A percentile compares a stretch with the other conserved stretches of the same genome.
phyloP scores from a whole-genome alignment of 371 early-diverging fungal genomes.

The Mortierella sp. region DNA sequence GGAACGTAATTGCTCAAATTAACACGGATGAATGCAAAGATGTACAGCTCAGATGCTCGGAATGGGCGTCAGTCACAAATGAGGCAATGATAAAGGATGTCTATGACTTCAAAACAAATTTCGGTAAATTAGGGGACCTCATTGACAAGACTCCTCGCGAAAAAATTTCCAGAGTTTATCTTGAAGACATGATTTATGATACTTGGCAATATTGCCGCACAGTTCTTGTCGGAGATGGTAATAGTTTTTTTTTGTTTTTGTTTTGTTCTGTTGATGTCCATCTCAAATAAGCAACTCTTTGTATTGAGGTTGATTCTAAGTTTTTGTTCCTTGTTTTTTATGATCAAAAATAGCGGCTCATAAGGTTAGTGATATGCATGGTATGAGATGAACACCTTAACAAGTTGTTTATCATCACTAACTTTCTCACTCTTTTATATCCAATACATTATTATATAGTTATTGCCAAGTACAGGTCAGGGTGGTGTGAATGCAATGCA shows the following conservation, averaged over 20 bases:
- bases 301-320: no score
- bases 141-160: slow-evolving; percentile 31
- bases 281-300: no score
- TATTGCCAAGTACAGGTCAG: slow-evolving; percentile 17
- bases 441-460: neutral
- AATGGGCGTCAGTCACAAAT: slow-evolving; percentile 18
- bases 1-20: slow-evolving; percentile 21
- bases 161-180: slow-evolving; percentile 17
- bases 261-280: neutral
- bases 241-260: no score
- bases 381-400: neutral
- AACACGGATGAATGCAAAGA: neutral
- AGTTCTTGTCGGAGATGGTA: no score
- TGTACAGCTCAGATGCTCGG: slow-evolving; percentile 6
- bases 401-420: neutral
- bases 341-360: slow-evolving; percentile 7
- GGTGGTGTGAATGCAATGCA: slow-evolving; percentile 34
- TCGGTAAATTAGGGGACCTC: slow-evolving; percentile 11
- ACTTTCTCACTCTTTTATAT: neutral
- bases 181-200: slow-evolving; percentile 34
- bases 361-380: slow-evolving; percentile 18
- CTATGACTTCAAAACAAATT: slow-evolving; percentile 12
- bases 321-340: no score
- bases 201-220: slow-evolving; percentile 44
- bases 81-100: slow-evolving; percentile 14